Evolutionary conservation across 306 rosid species (phyloP), one percentile per base, ranked within the genome.

Genomic region (Sicyos baderoa): DNA sequence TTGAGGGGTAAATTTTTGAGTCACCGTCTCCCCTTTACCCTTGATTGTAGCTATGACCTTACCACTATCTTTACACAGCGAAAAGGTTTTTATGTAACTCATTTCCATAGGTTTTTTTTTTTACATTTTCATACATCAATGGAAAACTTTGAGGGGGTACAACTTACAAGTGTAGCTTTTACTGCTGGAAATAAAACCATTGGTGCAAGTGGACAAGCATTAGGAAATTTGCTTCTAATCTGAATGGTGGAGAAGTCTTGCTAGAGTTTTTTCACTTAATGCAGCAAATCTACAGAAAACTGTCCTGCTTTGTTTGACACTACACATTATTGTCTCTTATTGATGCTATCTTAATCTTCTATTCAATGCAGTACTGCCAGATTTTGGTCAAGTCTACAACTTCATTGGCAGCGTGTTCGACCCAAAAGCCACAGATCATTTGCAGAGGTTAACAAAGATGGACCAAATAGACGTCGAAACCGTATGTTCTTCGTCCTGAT

Each of bases 391-490:
- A 79, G 99, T 94, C 32, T 94, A 94, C 81, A 65, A 64, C 82
- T 94, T 90, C 83, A 86, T 94, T 76, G 99, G 99, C 72, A 88
- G 95, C 58, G 95, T 94, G 73, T 94, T 94, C 81, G 97, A 94
- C 81, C 95, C 97, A 37, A 74, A 75, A 63, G 65, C 73, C 68
- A 27, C 84, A 37, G 91, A 84, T 61, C 97, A 94, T 82, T 54
- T 94, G 67, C 95, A 86, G 78, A 88, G 77, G 70, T 85, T 94
- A 12, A 90, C 83, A 73, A 79, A 76, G 76, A 88, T 94, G 99
- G 96, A 90, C 59, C 97, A 86, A 65, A 81, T 94, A 63, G 99
- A 94, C 81, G 88, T 90, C 70, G 95, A 90, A 77, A 94, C 99
- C 67, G 97, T 90, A 85, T 29, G 73, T 49, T 23, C 21, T 17